Evolutionary conservation across 768 basidiomycete genomes (phyloP), one percentile per base, ranked within the genome.

Genomic region (Kwoniella dejecticola): DNA sequence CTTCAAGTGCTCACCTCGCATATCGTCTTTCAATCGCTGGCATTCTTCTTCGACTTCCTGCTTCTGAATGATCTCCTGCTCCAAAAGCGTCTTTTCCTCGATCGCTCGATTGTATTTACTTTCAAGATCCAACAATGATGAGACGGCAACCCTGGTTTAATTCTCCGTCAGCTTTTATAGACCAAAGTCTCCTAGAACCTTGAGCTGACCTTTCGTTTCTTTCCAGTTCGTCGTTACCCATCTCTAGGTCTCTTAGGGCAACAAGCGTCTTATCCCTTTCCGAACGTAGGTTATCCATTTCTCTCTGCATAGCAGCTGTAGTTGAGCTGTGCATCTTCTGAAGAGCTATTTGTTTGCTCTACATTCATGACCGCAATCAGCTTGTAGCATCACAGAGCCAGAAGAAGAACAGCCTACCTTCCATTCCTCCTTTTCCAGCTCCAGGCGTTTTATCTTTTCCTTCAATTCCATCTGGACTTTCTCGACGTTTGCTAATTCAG

Each of bases 11-110:
- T 62, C 67, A 90, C 95, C 95, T 86, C 93, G 83, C 41, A 97
- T 80, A 74, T 98, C 94, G 72, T 98, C 96, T 77, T 87, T 91
- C 61, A 95, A 77, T 45, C 96, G 85, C 79, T 98, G 96, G 47
- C 83, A 85, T 71, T 94, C 89, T 77, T 95, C 94, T 74, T 97
- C 93, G 44, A 96, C 75, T 66, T 83, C 87, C 3, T 91, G 90
- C 78, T 95, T 96, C 78, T 89, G 88, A 26, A 97, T 81, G 30
- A 98, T 82, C 71, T 99, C 96, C 67, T 98, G 92, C 78, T 99
- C 96, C 36, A 98, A 84, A 26, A 99, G 81, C 57, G 97, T 97
- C 81, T 97, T 98, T 81, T 98, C 93, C 79, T 99, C 96, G 31
- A 98, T 82, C 0, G 89, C 89, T 54, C 87, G 85, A 61, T 92